Base-by-base conservation (phyloP, 2,329 filamentous ascomycete species). In the Blastomyces emzantsi region DNA sequence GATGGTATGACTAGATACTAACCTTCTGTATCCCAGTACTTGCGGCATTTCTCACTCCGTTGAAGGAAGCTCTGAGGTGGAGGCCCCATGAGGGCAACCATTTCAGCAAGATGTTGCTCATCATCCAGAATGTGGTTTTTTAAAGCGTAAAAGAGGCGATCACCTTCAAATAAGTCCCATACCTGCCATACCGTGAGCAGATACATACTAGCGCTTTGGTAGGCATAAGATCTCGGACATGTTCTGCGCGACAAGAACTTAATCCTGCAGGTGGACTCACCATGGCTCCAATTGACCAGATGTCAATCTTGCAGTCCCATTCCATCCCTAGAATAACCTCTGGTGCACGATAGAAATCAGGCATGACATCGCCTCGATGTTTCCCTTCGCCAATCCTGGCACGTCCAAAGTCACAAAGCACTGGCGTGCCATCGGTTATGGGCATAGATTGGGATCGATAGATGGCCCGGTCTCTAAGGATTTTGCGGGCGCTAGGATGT, bases 361-460 rank as follows among this genome's bases (percentile, higher is more conserved):
- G 61, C 58, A 57, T 55, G n/a, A 65, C 61, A 61, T 59, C 51
- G 6, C 64, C 63, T n/a, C 30, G 28, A 60, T 76, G 73, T 60
- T 73, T 69, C 22, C 56, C 45, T 11, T 74, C 73, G 2, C 76
- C 76, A 1, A 28, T 0, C 7, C 77, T 72, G 17, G 76, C 78
- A 0, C 75, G 74, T 25, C 78, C 78, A 57, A 81, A 78, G 66
- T 82, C 79, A 64, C 78, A 78, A 1, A 80, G 69, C 0, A 79
- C 70, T 0, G 73, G 72, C 0, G 63, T 66, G 1, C 74, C 75
- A 45, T 63, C 65, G 4, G 60, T 63, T 8, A 70, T 69, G 5
- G 73, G 73, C 61, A 69, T 67, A 52, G 64, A 62, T 11, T 33
- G 36, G 17, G 72, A 73, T 6, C 69, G 64, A 64, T 74, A 76